Conservation (phyloP, 169 alveolate genomes). For the Eimeria falciformis region DNA sequence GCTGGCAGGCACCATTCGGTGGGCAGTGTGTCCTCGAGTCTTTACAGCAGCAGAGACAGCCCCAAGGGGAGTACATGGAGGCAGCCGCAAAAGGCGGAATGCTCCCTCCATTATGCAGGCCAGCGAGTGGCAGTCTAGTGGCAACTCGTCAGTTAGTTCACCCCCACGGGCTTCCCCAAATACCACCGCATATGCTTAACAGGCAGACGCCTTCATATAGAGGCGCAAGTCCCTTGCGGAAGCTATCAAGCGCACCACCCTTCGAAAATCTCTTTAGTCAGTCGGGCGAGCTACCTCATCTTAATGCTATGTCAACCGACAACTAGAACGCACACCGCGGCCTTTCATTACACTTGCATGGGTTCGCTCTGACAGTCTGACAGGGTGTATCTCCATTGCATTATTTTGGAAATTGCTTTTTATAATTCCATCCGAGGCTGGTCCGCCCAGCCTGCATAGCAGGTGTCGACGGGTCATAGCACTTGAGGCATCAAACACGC, state of each 20-base stretch:
- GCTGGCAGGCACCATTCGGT: conserved; percentile 14
- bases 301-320: neutral
- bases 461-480: too few species aligned
- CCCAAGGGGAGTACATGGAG: neutral
- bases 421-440: too few species aligned
- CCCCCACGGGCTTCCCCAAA: neutral
- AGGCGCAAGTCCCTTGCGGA: neutral
- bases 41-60: neutral
- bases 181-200: neutral
- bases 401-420: too few species aligned
- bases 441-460: too few species aligned
- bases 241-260: neutral
- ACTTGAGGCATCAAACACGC: too few species aligned
- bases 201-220: neutral
- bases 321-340: neutral
- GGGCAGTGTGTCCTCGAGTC: neutral
- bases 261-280: neutral
- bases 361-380: too few species aligned
- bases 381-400: too few species aligned
- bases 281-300: neutral
- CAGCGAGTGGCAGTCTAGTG: neutral
- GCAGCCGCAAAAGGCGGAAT: neutral
- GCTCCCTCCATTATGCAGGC: conserved; percentile 38
- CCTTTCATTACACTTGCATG: too few species aligned
- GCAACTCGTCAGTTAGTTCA: too few species aligned